phyloP scores from a whole-genome alignment of 2,329 filamentous ascomycete species.

The Ciborinia camelliae region DNA sequence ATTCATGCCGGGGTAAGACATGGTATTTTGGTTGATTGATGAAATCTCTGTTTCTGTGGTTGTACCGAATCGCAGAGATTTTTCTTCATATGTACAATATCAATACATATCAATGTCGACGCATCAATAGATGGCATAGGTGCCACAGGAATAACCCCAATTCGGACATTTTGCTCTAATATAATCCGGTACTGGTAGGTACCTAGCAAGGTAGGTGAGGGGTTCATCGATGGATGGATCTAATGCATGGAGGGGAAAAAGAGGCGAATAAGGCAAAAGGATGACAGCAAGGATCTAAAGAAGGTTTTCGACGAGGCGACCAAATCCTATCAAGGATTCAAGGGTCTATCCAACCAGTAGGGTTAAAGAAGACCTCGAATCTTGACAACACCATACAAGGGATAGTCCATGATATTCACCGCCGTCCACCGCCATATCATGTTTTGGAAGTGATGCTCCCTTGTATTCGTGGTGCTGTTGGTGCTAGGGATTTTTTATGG shows the following conservation, averaged over 20 bases:
- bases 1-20: background rate
- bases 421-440: conserved; percentile 2
- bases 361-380: background rate
- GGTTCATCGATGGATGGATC: conserved; percentile 1
- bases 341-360: background rate
- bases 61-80: background rate
- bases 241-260: conserved; percentile 1
- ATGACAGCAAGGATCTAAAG: background rate
- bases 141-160: background rate
- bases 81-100: background rate
- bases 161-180: background rate
- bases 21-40: background rate
- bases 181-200: too few species aligned
- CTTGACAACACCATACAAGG: background rate
- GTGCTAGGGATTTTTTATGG: background rate
- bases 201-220: background rate
- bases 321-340: background rate
- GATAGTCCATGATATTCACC: background rate
- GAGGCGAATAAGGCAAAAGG: background rate
- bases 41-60: background rate
- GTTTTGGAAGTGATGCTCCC: background rate
- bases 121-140: too few species aligned
- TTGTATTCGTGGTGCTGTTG: background rate
- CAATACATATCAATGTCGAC: background rate
- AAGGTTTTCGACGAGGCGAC: background rate